phyloP scores from a whole-genome alignment of 331 rosid genomes.

The Acacia pycnantha region DNA sequence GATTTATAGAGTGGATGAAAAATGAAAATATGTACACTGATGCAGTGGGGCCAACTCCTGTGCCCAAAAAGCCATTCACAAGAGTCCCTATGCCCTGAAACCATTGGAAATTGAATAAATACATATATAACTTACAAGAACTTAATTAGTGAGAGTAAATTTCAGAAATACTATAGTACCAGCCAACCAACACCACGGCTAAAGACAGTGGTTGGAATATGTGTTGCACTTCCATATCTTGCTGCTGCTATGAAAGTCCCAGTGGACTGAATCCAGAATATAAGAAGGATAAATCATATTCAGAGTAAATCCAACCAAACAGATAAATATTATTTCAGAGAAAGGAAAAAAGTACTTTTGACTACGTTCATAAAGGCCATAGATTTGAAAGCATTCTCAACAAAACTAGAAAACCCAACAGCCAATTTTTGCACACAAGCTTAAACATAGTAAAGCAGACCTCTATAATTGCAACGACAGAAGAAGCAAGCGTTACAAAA shows the following conservation, averaged over 20 bases:
- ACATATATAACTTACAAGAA: not conserved
- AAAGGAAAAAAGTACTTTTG: not conserved
- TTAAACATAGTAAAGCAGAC: conserved; percentile 29
- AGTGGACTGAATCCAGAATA: conserved; percentile 59
- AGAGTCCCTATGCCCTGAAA: conserved; percentile 79
- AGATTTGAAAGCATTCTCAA: not conserved
- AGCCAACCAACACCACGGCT: conserved; percentile 93
- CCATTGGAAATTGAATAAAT: conserved; percentile 19
- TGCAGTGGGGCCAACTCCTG: conserved; percentile 75
- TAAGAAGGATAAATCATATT: not conserved
- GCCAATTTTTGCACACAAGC: not conserved
- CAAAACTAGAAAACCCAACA: not conserved
- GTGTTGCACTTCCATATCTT: conserved; percentile 88
- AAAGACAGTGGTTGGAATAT: conserved; percentile 72
- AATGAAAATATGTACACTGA: conserved; percentile 61
- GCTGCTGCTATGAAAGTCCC: conserved; percentile 85
- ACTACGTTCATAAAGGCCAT: not conserved
- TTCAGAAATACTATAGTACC: conserved; percentile 44
- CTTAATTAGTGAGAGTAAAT: not conserved
- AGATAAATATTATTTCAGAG: not conserved
- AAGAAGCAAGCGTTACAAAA: conserved; percentile 73
- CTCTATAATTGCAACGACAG: conserved; percentile 82
- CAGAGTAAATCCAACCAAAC: conserved; percentile 20
- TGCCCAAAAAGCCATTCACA: conserved; percentile 72
- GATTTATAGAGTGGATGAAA: not conserved